phyloP scores from a whole-genome alignment of 108 stramenopile species.

The Skeletonema potamos region DNA sequence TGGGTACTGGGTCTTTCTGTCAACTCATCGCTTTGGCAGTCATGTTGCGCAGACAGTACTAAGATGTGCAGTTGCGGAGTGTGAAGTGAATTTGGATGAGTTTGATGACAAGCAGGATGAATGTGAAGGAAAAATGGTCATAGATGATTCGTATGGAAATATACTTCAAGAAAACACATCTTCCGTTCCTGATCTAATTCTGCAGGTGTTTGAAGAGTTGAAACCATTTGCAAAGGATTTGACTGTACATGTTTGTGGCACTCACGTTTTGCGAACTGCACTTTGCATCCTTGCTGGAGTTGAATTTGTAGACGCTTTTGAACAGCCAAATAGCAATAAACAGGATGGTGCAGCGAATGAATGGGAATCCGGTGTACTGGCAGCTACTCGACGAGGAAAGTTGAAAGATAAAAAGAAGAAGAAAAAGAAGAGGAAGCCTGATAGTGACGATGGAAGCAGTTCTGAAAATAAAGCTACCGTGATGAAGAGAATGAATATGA shows the following conservation, averaged over 20 bases:
- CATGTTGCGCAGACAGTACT: conserved; percentile 84
- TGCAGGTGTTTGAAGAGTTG: conserved; percentile 60
- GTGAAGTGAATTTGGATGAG: conserved; percentile 45
- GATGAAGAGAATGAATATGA: conserved; percentile 14
- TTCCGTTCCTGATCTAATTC: conserved; percentile 49
- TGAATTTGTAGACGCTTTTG: conserved; percentile 49
- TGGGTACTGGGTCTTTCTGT: conserved; percentile 72
- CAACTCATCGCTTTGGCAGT: conserved; percentile 84
- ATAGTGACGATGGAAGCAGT: conserved; percentile 20
- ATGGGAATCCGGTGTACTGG: conserved; percentile 40
- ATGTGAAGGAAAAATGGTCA: conserved; percentile 51
- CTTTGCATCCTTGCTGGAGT: conserved; percentile 76
- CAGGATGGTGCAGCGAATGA: conserved; percentile 18
- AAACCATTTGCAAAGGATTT: conserved; percentile 55
- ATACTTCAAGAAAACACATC: conserved; percentile 4
- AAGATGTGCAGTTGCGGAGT: conserved; percentile 44
- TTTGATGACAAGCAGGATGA: conserved; percentile 28
- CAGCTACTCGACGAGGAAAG: conserved; percentile 59
- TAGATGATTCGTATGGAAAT: conserved; percentile 51
- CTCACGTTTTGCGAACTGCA: conserved; percentile 78
- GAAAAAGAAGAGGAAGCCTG: conserved; percentile 43
- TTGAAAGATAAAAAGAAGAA: conserved; percentile 69
- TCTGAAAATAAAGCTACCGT: conserved; percentile 37
- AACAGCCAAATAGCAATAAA: conserved; percentile 5
- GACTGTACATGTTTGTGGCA: conserved; percentile 82